Conservation (phyloP, 352 stramenopile species). For the Phytophthora nicotianae region DNA sequence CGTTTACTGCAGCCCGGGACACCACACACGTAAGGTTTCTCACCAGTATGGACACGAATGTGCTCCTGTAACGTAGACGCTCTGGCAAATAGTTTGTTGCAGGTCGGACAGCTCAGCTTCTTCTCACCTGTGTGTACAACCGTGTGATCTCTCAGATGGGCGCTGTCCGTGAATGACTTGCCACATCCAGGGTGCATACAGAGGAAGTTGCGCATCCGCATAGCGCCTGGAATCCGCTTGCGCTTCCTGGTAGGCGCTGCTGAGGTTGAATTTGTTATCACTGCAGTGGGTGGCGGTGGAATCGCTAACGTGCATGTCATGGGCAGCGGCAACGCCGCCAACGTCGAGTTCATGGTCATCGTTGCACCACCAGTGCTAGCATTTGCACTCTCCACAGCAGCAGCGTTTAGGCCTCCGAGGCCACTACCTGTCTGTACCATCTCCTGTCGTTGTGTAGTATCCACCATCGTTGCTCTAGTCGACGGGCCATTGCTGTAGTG, state of each 20-base stretch:
- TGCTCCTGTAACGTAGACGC: constrained; percentile 67
- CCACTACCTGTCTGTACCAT: constrained; percentile 6
- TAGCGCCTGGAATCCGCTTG: constrained; percentile 43
- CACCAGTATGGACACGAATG: constrained; percentile 71
- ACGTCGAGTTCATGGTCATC: constrained; percentile 19
- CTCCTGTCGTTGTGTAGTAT: constrained; percentile 12
- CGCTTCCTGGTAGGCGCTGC: constrained; percentile 35
- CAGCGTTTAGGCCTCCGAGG: constrained; percentile 14
- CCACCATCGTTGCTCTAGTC: constrained; percentile 9
- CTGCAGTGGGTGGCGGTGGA: constrained; percentile 9
- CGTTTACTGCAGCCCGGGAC: constrained; percentile 59
- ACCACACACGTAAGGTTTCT: constrained; percentile 71
- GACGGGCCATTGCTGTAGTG: constrained; percentile 17
- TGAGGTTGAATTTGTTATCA: constrained; percentile 2
- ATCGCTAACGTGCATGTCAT: constrained; percentile 18
- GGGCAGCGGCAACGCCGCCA: constrained; percentile 15
- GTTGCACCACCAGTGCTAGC: constrained; percentile 5
- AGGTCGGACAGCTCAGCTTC: constrained; percentile 52
- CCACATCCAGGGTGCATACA: constrained; percentile 70
- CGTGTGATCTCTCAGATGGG: constrained; percentile 69
- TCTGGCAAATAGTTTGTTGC: constrained; percentile 57
- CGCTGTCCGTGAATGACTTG: constrained; percentile 76
- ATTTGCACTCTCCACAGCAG: constrained; percentile 5
- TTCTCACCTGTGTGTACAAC: constrained; percentile 79
- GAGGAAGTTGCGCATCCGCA: constrained; percentile 72